Base-by-base conservation (phyloP, 2,329 filamentous ascomycete species). In the Ophiostoma sp. region DNA sequence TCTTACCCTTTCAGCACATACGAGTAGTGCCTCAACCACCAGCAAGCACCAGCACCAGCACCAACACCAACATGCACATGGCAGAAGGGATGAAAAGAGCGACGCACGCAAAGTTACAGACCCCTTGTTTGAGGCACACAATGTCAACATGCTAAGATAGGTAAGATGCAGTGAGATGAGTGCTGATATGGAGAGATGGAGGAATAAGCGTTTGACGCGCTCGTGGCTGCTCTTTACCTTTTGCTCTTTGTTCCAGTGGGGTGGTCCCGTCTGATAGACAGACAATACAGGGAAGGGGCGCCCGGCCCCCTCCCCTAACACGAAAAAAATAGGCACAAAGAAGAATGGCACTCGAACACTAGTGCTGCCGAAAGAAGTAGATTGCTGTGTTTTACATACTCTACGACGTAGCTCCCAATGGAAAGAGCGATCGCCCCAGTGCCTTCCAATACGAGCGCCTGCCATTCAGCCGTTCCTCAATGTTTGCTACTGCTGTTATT, bases 1-100 rank as follows among this genome's bases (percentile, higher is more conserved):
- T 67, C 66, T 67, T 67, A 64, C 66, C 66, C 42, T 47, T 67
- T 67, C 42, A 55, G 60, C 44, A 36, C 27, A 27, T 27, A n/a
- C n/a, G n/a, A n/a, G n/a, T n/a, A 27, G 27, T 27, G 27, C 27
- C 27, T 27, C 27, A 27, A 27, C 27, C 27, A 27, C 27, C 27
- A 27, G 27, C 27, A n/a, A n/a, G n/a, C n/a, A n/a, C n/a, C n/a
- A n/a, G n/a, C n/a, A n/a, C n/a, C n/a, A n/a, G n/a, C 27, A 27
- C 27, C 27, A 27, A 2, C 27, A 27, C 27, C 27, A 27, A 27
- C 27, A 27, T 27, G 27, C 27, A 27, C 27, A 27, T 27, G 16
- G 12, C 14, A 47, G 45, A 47, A 4, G 9, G 14, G 27, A 27
- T 27, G 27, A 27, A 55, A 55, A 52, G 49, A 52, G 9, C n/a